Conservation (phyloP, 1,284 basidiomycete species). For the Malassezia nana region DNA sequence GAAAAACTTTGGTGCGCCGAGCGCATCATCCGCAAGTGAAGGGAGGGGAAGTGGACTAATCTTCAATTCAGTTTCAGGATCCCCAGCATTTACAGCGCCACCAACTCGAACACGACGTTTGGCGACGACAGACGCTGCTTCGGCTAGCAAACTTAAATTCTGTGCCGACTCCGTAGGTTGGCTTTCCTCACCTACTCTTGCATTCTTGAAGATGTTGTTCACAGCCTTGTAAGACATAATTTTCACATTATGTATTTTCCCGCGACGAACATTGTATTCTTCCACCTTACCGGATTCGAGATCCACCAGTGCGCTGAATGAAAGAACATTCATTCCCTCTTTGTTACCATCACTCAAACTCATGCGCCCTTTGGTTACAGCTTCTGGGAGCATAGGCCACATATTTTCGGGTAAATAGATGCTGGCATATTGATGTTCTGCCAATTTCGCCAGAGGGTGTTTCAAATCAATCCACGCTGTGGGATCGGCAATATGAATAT, state of each 20-base stretch:
- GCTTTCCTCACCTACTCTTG: neutral
- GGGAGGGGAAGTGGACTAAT: slow-evolving; percentile 8
- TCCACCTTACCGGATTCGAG: slow-evolving; percentile 56
- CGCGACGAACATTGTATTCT: slow-evolving; percentile 63
- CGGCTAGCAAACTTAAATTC: neutral
- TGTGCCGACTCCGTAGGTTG: neutral
- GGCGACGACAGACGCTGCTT: neutral
- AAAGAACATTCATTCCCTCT: slow-evolving; percentile 53
- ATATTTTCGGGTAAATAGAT: slow-evolving; percentile 35
- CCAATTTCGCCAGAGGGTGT: slow-evolving; percentile 53
- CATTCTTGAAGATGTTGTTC: slow-evolving; percentile 27
- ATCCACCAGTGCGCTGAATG: slow-evolving; percentile 70
- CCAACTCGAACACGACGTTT: slow-evolving; percentile 6
- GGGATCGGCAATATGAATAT: slow-evolving; percentile 88
- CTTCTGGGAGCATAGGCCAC: slow-evolving; percentile 54
- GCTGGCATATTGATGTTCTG: slow-evolving; percentile 23
- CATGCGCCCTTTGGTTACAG: slow-evolving; percentile 25
- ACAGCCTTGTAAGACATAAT: slow-evolving; percentile 63
- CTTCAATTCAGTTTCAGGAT: neutral
- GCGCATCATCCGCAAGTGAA: neutral
- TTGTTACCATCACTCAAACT: neutral
- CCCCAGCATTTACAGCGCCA: slow-evolving; percentile 1
- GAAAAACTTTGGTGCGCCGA: slow-evolving; percentile 22
- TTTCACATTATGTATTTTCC: slow-evolving; percentile 62
- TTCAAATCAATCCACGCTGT: slow-evolving; percentile 65